A percentile compares a stretch with the other conserved stretches of the same genome.
phyloP scores from a whole-genome alignment of 2,329 filamentous ascomycete genomes.

The Venturia asperata region DNA sequence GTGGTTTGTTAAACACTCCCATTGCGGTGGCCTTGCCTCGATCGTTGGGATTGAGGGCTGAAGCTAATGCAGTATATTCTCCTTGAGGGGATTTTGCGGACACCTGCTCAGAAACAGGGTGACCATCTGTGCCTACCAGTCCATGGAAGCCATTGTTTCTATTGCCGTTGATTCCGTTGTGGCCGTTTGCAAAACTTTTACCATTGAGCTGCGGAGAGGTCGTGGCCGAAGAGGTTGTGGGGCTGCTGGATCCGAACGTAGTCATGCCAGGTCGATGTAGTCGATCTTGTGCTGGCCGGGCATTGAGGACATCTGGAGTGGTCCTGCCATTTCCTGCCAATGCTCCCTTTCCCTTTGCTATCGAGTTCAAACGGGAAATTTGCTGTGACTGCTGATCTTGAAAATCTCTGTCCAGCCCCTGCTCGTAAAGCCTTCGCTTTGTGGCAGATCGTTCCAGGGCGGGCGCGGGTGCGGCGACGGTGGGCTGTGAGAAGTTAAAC shows the following conservation, averaged over 20 bases:
- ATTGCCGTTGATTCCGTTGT: not conserved
- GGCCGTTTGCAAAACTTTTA: not conserved
- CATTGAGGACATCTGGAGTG: slow-evolving; percentile 9
- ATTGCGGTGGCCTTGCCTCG: slow-evolving; percentile 73
- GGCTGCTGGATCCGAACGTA: not conserved
- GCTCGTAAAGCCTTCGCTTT: slow-evolving; percentile 75
- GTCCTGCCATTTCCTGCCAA: not conserved
- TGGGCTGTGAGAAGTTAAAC: slow-evolving; percentile 22
- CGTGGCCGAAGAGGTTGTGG: slow-evolving; percentile 6
- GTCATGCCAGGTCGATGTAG: not conserved
- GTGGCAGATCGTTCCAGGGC: slow-evolving; percentile 56
- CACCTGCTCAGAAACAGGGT: not conserved
- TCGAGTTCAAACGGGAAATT: slow-evolving; percentile 69
- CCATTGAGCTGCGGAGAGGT: slow-evolving; percentile 1
- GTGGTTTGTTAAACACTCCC: slow-evolving; percentile 65
- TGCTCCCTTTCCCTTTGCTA: slow-evolving; percentile 46
- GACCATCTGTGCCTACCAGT: not conserved
- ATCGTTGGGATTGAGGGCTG: slow-evolving; percentile 66
- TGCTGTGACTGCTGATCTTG: slow-evolving; percentile 74
- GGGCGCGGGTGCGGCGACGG: slow-evolving; percentile 27
- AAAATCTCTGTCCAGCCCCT: slow-evolving; percentile 68
- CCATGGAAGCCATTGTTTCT: not conserved
- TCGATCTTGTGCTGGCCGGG: slow-evolving; percentile 14
- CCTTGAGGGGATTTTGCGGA: slow-evolving; percentile 12
- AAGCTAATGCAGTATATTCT: slow-evolving; percentile 22